Conservation (phyloP, 2,329 filamentous ascomycete genomes). For the Fusarium nisikadoi region DNA sequence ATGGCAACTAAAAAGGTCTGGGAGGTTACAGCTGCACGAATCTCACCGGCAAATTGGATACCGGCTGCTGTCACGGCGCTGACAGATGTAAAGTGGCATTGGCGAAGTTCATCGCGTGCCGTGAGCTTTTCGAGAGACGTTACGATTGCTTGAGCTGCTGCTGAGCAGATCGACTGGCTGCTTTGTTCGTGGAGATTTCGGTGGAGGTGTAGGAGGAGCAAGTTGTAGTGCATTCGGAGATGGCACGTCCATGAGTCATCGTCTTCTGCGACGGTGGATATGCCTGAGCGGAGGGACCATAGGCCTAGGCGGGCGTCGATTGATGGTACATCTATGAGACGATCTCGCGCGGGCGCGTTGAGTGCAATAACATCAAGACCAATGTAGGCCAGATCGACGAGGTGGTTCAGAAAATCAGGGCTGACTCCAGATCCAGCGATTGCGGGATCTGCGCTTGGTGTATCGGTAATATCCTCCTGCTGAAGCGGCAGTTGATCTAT, state of each 20-base stretch:
- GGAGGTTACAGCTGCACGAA: constrained; percentile 30
- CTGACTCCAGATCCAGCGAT: neutral
- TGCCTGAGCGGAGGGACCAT: constrained; percentile 40
- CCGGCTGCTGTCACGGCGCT: constrained; percentile 40
- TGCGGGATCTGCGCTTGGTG: neutral
- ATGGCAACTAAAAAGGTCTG: constrained; percentile 38
- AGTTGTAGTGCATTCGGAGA: constrained; percentile 42
- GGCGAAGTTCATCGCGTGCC: constrained; percentile 30
- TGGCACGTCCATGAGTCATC: constrained; percentile 38
- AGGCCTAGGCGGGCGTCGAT: constrained; percentile 40
- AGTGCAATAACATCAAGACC: constrained; percentile 37
- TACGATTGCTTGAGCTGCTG: constrained; percentile 41
- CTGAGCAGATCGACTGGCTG: constrained; percentile 40
- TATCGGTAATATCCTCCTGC: constrained; percentile 35
- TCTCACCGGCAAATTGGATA: constrained; percentile 40
- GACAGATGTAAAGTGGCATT: constrained; percentile 43
- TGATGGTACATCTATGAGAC: constrained; percentile 29
- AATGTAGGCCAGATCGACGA: constrained; percentile 40
- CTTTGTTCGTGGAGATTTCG: constrained; percentile 31
- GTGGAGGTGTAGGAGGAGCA: constrained; percentile 38
- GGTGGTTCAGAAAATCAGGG: constrained; percentile 38
- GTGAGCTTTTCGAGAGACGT: constrained; percentile 37
- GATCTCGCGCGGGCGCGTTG: constrained; percentile 33
- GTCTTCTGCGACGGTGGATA: constrained; percentile 38
- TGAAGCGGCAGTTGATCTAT: constrained; percentile 38